Percentiles rank a stretch among this genome's conserved stretches.
phyloP scores from a whole-genome alignment of 2,329 filamentous ascomycete genomes.

The Torrubiellomyces zombiae region DNA sequence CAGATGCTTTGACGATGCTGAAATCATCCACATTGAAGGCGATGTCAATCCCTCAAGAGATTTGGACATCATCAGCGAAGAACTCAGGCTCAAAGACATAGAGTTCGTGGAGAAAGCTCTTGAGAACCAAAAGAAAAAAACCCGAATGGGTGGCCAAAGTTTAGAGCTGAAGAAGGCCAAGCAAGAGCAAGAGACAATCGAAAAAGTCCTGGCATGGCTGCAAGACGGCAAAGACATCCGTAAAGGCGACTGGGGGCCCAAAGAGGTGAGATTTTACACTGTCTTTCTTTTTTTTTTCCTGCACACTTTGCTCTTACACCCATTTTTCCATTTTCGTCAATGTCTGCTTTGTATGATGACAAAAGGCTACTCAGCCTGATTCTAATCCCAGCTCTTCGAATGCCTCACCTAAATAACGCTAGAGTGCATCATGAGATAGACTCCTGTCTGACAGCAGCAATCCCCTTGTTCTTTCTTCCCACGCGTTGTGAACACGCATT shows the following conservation, averaged over 20 bases:
- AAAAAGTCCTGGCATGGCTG: slow-evolving; percentile 71
- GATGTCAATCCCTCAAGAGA: slow-evolving; percentile 92
- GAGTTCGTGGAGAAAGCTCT: slow-evolving; percentile 95
- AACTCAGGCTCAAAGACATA: slow-evolving; percentile 94
- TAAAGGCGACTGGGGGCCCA: slow-evolving; percentile 75
- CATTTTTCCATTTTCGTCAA: too few species aligned
- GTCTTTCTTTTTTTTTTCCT: slow-evolving; percentile 8
- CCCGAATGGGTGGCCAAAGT: slow-evolving; percentile 80
- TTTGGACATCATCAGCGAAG: slow-evolving; percentile 90
- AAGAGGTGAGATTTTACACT: slow-evolving; percentile 67
- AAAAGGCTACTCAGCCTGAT: slow-evolving; percentile 88
- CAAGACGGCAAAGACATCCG: slow-evolving; percentile 86
- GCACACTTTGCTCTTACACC: too few species aligned
- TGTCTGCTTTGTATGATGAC: slow-evolving; percentile 62
- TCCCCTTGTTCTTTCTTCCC: slow-evolving; percentile 3
- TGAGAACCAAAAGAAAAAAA: slow-evolving; percentile 87
- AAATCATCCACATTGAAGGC: slow-evolving; percentile 98
- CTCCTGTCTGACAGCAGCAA: slow-evolving; percentile 45
- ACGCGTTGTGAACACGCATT: slow-evolving; percentile 5
- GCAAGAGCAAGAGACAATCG: slow-evolving; percentile 84
- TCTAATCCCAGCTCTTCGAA: slow-evolving; percentile 99
- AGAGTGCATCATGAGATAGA: slow-evolving; percentile 80
- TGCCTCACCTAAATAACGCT: slow-evolving; percentile 56
- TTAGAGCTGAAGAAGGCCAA: slow-evolving; percentile 96
- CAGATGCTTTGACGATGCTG: slow-evolving; percentile 93